Base-by-base conservation (phyloP, 495 filamentous ascomycete species). In the Hypoxylon cercidicola region DNA sequence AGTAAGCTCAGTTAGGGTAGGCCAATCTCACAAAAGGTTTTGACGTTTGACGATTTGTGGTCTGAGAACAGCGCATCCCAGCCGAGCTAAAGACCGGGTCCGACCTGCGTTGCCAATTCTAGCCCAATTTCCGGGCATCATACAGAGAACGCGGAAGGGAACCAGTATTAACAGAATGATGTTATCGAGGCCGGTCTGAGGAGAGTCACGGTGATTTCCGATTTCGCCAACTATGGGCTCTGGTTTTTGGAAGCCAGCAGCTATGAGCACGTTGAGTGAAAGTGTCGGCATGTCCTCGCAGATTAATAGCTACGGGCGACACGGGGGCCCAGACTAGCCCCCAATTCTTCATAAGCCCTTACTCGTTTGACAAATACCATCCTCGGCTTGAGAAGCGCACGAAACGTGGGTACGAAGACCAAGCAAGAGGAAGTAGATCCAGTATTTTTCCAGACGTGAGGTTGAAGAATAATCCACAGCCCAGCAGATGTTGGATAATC, bases 221-320 rank as follows among this genome's bases (percentile, higher is more conserved):
- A 51, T 39, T 12, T 52, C 54, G 9, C 59, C 53, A 5, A 58
- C 30, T n/a, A 28, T 25, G 5, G 60, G 12, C 9, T 62, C 64
- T 0, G 72, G 69, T 40, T 73, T 77, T 1, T 70, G 60, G 46
- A 79, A 76, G 1, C 64, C 76, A 7, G 74, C 74, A 20, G 55
- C 47, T 12, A 68, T 64, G 1, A 81, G 68, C 4, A 81, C 72
- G 51, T 81, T 62, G 4, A 79, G 66, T 2, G 77, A 59, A 1
- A 79, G 56, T 8, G 74, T 76, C 41, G 71, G 43, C 0, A 62
- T 60, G 46, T 81, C 75, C 21, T 70, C 44, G 54, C 18, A 63
- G 41, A 7, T 54, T 28, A 20, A 62, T 55, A 8, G 23, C 40
- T 1, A 59, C 16, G n/a, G 64, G 59, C 35, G 53, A 30, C 8